Evolutionary conservation across 805 yeast species (phyloP).

Genomic region (Schizosaccharomyces pombe): DNA sequence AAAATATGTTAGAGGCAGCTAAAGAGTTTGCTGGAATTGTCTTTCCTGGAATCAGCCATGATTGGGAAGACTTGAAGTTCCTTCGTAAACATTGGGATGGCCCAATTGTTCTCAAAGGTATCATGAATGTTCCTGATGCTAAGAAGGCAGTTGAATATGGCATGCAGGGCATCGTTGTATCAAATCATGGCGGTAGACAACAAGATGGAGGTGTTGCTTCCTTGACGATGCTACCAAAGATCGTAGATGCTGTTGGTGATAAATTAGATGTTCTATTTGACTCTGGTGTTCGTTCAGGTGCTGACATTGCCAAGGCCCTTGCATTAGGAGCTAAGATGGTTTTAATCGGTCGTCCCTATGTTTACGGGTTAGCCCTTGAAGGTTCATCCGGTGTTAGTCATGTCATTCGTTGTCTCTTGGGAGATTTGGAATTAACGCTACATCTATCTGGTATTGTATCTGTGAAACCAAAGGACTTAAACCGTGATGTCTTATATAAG

Average conservation of each 20-base stretch:
- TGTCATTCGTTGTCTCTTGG: constrained; percentile 9
- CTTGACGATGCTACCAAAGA: constrained; percentile 35
- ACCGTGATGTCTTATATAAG: background rate
- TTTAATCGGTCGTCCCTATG: constrained; percentile 38
- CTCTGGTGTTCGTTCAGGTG: constrained; percentile 41
- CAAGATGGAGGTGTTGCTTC: constrained; percentile 37
- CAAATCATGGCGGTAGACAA: constrained; percentile 57
- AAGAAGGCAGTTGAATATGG: constrained; percentile 39
- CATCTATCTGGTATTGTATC: background rate
- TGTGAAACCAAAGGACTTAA: background rate
- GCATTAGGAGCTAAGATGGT: constrained; percentile 39
- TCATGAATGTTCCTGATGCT: constrained; percentile 48
- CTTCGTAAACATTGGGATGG: constrained; percentile 10
- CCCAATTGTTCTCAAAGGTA: constrained; percentile 34
- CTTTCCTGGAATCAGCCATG: constrained; percentile 10
- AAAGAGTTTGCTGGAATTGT: constrained; percentile 34
- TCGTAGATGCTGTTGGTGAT: constrained; percentile 14
- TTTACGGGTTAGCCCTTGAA: constrained; percentile 37
- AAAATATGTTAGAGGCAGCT: constrained; percentile 2
- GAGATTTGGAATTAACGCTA: constrained; percentile 10
- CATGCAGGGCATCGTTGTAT: constrained; percentile 41
- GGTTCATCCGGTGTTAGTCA: constrained; percentile 35
- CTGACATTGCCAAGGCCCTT: constrained; percentile 37
- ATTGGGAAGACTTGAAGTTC: constrained; percentile 10
- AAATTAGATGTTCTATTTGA: constrained; percentile 32